Evolutionary conservation across 495 filamentous ascomycete genomes (phyloP).

Genomic region (Thozetella sp.): DNA sequence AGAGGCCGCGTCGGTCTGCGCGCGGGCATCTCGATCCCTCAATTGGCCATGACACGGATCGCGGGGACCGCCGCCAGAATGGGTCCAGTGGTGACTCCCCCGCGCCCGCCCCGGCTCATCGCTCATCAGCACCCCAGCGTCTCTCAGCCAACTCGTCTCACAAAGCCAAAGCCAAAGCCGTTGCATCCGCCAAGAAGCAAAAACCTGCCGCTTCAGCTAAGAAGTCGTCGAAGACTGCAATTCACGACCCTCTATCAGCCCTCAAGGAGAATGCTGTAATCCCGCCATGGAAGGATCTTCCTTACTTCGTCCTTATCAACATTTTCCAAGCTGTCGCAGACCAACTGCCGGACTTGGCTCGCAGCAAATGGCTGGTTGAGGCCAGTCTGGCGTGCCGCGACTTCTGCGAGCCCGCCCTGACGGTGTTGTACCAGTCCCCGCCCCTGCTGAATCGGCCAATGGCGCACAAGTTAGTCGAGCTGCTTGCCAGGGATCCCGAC

Average conservation of each 20-base stretch:
- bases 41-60: too few species aligned
- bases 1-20: background rate
- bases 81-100: too few species aligned
- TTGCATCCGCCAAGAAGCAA: too few species aligned
- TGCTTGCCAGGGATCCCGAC: conserved; percentile 38
- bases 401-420: conserved; percentile 75
- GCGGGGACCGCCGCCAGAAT: too few species aligned
- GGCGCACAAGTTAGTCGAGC: conserved; percentile 35
- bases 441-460: conserved; percentile 53
- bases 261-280: conserved; percentile 28
- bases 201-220: too few species aligned
- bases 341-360: conserved; percentile 57
- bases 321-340: conserved; percentile 68
- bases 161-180: too few species aligned
- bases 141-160: too few species aligned
- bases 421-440: conserved; percentile 71
- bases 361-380: conserved; percentile 62
- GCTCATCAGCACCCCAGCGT: too few species aligned
- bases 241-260: background rate
- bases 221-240: too few species aligned
- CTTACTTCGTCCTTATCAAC: conserved; percentile 70
- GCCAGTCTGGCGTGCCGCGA: conserved; percentile 62
- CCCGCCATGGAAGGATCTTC: conserved; percentile 70
- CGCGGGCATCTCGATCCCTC: too few species aligned
- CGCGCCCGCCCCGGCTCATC: too few species aligned